These are phyloP conservation scores for Mesembryanthemum crystallinum DNA, from an alignment of 148 eudicot species.

Conservation along the genomic window DNA sequence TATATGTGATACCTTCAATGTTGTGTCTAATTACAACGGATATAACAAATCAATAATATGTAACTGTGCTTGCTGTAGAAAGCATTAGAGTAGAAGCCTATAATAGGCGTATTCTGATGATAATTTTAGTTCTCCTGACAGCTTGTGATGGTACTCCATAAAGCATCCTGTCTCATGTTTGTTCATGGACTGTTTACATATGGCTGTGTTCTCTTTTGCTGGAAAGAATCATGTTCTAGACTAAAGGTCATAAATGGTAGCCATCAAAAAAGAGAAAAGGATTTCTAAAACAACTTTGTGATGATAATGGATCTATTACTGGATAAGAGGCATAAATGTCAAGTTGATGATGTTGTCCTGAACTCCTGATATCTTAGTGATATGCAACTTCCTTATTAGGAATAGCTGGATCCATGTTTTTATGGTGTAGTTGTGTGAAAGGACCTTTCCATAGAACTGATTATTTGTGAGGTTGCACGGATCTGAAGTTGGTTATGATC, in stretches of 20 bases:
- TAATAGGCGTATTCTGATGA: background rate
- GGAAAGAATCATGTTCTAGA: background rate
- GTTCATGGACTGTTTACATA: background rate
- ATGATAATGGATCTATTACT: background rate
- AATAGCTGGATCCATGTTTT: background rate
- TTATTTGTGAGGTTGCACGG: background rate
- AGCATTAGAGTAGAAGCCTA: background rate
- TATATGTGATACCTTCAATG: background rate
- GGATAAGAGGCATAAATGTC: background rate
- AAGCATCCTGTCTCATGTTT: background rate
- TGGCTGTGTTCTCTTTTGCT: background rate
- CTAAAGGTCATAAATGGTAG: background rate
- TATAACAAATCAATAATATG: background rate
- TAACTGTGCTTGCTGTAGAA: background rate
- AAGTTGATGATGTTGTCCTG: background rate
- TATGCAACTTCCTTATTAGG: background rate
- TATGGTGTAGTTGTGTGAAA: background rate
- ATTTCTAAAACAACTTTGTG: conserved; percentile 1
- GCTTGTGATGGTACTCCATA: background rate
- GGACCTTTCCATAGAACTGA: background rate
- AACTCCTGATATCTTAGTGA: background rate
- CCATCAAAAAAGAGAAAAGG: background rate
- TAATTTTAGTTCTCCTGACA: background rate
- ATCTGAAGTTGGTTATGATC: background rate
- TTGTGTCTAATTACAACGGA: background rate